phyloP scores from a whole-genome alignment of 352 stramenopile genomes.

The Phytophthora pinifolia region DNA sequence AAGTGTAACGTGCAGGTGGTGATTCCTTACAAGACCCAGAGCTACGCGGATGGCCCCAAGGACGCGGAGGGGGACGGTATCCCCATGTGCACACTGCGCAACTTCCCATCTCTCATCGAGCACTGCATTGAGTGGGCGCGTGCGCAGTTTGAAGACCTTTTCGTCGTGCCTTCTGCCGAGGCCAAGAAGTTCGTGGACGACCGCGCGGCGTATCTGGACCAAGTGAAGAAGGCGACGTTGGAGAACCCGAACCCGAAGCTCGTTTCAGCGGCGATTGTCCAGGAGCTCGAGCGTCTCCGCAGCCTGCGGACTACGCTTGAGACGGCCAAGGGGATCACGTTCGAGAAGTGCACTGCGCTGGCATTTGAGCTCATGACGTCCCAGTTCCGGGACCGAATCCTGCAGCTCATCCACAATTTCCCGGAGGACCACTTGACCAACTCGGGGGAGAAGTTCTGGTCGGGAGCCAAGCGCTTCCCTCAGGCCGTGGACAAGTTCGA shows the following conservation, averaged over 20 bases:
- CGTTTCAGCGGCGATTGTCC: conserved; percentile 60
- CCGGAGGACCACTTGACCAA: conserved; percentile 83
- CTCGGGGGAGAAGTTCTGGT: conserved; percentile 85
- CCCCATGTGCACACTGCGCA: conserved; percentile 99
- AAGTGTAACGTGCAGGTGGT: conserved; percentile 97
- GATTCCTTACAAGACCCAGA: conserved; percentile 87
- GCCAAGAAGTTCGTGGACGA: conserved; percentile 87
- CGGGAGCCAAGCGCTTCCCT: conserved; percentile 83
- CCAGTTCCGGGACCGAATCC: conserved; percentile 87
- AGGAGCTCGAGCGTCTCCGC: conserved; percentile 73
- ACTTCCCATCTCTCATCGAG: conserved; percentile 95
- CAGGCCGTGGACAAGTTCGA: conserved; percentile 67
- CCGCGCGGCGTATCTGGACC: conserved; percentile 68
- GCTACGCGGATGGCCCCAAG: conserved; percentile 95
- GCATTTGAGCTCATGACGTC: conserved; percentile 78
- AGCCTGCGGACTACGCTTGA: conserved; percentile 54
- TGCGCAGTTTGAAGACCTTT: conserved; percentile 85
- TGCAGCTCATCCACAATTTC: conserved; percentile 87
- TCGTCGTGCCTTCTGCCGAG: conserved; percentile 78
- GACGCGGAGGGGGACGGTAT: conserved; percentile 99
- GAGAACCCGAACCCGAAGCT: conserved; percentile 78
- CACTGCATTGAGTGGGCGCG: conserved; percentile 99
- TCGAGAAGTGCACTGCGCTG: conserved; percentile 71
- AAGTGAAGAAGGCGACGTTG: conserved; percentile 67
- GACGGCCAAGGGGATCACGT: conserved; percentile 53